phyloP scores from a whole-genome alignment of 108 stramenopile genomes.

The Nitzschia palea region DNA sequence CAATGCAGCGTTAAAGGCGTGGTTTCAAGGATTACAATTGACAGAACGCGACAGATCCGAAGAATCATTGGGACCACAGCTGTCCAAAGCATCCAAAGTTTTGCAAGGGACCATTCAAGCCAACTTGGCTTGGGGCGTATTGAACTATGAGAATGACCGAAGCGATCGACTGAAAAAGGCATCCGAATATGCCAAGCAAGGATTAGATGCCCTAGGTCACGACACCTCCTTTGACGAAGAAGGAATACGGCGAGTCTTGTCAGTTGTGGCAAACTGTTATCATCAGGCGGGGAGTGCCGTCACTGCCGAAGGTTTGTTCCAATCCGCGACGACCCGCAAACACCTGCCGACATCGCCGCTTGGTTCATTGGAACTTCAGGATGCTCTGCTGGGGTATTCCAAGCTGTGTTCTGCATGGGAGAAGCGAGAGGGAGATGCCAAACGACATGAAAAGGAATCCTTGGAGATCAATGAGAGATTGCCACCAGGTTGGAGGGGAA shows the following conservation, averaged over 20 bases:
- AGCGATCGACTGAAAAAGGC: conserved; percentile 52
- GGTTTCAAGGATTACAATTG: conserved; percentile 36
- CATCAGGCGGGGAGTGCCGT: conserved; percentile 69
- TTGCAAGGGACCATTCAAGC: conserved; percentile 27
- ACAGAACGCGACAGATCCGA: neutral
- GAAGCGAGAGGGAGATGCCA: conserved; percentile 67
- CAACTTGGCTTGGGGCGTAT: conserved; percentile 53
- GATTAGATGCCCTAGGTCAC: conserved; percentile 58
- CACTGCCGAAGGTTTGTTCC: conserved; percentile 83
- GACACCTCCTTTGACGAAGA: conserved; percentile 9
- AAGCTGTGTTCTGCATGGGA: conserved; percentile 74
- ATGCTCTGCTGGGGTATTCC: conserved; percentile 56
- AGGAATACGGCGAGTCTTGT: conserved; percentile 54
- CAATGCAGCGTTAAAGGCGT: conserved; percentile 33
- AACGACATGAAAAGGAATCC: conserved; percentile 44
- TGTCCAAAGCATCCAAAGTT: neutral
- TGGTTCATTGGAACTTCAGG: conserved; percentile 52
- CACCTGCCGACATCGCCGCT: conserved; percentile 7
- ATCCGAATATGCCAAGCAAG: conserved; percentile 68
- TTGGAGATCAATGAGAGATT: conserved; percentile 47
- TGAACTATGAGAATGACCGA: conserved; percentile 35
- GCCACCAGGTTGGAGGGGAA: conserved; percentile 48
- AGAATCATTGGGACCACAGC: neutral
- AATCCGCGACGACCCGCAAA: conserved; percentile 61
- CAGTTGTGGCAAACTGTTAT: conserved; percentile 71